Evolutionary conservation across 208 protist genomes (phyloP).

Genomic region (Naegleria lovaniensis): DNA sequence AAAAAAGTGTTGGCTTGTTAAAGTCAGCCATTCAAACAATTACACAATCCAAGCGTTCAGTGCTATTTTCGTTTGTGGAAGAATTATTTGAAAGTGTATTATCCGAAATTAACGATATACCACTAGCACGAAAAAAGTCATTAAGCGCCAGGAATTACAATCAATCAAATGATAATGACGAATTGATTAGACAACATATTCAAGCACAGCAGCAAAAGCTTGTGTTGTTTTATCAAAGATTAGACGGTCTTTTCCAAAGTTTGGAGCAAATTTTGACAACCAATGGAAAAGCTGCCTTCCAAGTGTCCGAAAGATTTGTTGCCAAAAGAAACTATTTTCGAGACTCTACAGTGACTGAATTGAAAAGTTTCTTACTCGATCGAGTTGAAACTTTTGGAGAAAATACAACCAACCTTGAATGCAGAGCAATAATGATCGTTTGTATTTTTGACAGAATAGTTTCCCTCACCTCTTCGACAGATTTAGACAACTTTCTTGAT

Average conservation of each 20-base stretch:
- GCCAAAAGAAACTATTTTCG: neutral
- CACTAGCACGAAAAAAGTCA: neutral
- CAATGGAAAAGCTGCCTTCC: neutral
- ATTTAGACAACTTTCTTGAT: neutral
- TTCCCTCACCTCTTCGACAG: neutral
- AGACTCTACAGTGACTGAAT: neutral
- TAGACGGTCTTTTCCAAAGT: neutral
- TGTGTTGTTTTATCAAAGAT: neutral
- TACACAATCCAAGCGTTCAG: too few relatives aligned
- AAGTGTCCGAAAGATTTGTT: too few relatives aligned
- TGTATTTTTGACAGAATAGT: neutral
- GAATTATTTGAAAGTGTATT: neutral
- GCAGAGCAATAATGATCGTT: neutral
- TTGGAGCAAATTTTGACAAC: neutral
- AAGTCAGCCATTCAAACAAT: too few relatives aligned
- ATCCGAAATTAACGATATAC: neutral
- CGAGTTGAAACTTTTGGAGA: neutral
- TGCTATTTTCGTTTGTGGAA: too few relatives aligned
- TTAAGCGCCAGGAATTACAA: neutral
- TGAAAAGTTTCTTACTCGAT: neutral
- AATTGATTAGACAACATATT: neutral
- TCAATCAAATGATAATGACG: neutral
- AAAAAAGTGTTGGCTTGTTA: too few relatives aligned
- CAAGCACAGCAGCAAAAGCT: neutral
- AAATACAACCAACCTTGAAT: neutral